Conservation (phyloP, 192 early-diverging fungal species). For the Thoreauomyces humboldtii region DNA sequence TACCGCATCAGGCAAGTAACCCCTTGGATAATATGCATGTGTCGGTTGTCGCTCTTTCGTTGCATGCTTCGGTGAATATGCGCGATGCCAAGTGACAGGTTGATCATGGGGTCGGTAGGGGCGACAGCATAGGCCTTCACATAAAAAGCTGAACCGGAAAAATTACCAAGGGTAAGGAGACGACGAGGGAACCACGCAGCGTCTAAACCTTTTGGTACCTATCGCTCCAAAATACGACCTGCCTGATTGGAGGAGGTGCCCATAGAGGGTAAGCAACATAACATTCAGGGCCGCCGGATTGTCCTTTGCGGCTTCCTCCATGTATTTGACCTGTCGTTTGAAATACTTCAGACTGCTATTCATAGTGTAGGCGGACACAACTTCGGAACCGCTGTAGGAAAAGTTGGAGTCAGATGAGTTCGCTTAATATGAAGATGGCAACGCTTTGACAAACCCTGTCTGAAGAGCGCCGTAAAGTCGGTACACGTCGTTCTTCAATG, state of each 20-base stretch:
- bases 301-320: constrained; percentile 32
- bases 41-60: constrained; percentile 67
- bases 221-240: constrained; percentile 58
- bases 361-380: constrained; percentile 43
- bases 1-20: constrained; percentile 69
- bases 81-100: constrained; percentile 59
- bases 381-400: constrained; percentile 35
- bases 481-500: constrained; percentile 42
- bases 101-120: constrained; percentile 69
- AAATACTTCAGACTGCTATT: constrained; percentile 55
- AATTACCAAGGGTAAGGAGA: background rate
- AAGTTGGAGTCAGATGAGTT: background rate
- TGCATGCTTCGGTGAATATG: constrained; percentile 68
- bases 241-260: constrained; percentile 55
- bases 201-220: constrained; percentile 37
- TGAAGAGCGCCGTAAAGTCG: constrained; percentile 48
- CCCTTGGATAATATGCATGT: constrained; percentile 58
- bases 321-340: constrained; percentile 45
- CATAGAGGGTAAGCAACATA: constrained; percentile 55
- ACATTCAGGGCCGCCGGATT: constrained; percentile 35
- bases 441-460: constrained; percentile 34
- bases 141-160: constrained; percentile 38
- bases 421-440: background rate
- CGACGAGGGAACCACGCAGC: background rate
- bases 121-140: constrained; percentile 51